These are phyloP conservation scores for Capsicum chinense DNA, from an alignment of 257 asterid genomes.

Conservation along the genomic window DNA sequence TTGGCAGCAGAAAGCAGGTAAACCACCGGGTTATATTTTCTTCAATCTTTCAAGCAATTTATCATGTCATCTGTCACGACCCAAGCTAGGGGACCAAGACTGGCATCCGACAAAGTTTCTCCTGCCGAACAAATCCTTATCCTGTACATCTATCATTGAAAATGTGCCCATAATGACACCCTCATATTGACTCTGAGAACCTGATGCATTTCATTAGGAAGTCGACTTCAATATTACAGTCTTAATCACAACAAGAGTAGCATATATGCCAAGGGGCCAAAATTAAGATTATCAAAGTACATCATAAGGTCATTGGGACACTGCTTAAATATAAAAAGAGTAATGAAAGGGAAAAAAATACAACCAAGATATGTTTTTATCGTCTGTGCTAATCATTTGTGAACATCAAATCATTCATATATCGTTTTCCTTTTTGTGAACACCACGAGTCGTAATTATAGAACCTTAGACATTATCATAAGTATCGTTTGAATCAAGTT, in stretches of 20 bases:
- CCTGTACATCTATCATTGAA: background rate
- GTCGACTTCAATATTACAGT: background rate
- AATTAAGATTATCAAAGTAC: background rate
- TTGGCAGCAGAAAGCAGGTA: slow-evolving; percentile 97
- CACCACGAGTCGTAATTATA: background rate
- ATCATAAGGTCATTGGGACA: background rate
- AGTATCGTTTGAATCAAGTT: background rate
- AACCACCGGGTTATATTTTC: background rate
- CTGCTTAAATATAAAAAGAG: background rate
- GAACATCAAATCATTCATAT: background rate
- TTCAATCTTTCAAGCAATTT: background rate
- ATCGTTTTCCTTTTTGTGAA: background rate
- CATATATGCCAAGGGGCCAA: background rate
- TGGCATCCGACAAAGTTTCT: background rate
- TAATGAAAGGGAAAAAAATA: background rate
- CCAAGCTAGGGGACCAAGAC: background rate
- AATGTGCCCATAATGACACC: background rate
- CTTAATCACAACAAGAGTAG: background rate
- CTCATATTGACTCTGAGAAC: background rate
- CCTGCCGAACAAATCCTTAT: background rate
- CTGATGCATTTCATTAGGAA: background rate
- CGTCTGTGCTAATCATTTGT: background rate
- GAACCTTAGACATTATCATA: background rate
- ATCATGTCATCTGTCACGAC: background rate
- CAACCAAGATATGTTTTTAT: background rate